Conservation (phyloP, 2,329 filamentous ascomycete genomes). For the Arthrobotrys musiformis region DNA sequence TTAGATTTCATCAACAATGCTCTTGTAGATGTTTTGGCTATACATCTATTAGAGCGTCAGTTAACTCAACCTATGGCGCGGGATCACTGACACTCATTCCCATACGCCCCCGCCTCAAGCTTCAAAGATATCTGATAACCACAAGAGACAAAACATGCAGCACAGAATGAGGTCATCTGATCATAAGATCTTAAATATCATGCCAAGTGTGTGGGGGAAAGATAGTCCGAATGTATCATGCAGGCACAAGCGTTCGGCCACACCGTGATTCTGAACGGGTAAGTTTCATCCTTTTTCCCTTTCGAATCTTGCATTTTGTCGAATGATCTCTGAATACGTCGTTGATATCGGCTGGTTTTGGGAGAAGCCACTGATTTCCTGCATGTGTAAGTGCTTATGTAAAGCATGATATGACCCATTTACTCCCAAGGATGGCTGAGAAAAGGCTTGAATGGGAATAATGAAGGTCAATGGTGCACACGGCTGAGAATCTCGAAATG, state of each 20-base stretch:
- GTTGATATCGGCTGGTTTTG: no score
- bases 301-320: no score
- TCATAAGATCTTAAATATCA: constrained; percentile 5
- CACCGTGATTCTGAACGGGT: background rate
- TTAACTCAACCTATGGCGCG: no score
- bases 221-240: background rate
- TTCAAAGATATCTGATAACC: background rate
- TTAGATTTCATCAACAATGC: background rate
- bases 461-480: background rate
- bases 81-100: no score
- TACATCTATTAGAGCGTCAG: no score
- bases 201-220: background rate
- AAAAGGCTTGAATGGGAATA: constrained; percentile 2
- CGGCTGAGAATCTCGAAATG: background rate
- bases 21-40: background rate
- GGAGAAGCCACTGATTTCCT: no score
- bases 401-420: no score
- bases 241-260: constrained; percentile 9
- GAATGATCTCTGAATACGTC: no score
- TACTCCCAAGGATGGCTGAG: no score
- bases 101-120: no score
- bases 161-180: background rate
- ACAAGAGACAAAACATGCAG: background rate
- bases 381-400: no score
- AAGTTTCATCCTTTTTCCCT: background rate